Conservation (phyloP, 169 alveolate genomes). For the Blepharisma undulans region DNA sequence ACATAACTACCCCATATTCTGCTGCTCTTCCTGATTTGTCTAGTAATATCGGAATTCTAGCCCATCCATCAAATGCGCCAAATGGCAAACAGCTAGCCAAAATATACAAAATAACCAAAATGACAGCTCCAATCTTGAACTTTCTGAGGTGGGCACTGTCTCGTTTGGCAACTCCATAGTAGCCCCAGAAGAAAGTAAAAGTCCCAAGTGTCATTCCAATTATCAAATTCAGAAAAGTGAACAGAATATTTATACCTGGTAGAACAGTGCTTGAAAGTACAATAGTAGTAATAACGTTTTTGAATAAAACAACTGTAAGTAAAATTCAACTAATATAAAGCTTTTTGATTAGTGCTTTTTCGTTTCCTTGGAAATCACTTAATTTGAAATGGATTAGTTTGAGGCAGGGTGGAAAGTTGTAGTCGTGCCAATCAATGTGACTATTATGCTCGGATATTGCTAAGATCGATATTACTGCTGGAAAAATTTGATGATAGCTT, state of each 20-base stretch:
- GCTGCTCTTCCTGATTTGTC: background rate
- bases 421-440: constrained; percentile 39
- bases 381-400: constrained; percentile 31
- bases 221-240: constrained; percentile 6
- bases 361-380: constrained; percentile 8
- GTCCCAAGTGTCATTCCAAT: background rate
- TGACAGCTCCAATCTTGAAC: background rate
- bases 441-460: background rate
- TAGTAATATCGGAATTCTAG: background rate
- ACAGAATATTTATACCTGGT: background rate
- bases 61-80: constrained; percentile 32
- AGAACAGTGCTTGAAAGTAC: constrained; percentile 18
- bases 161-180: constrained; percentile 22
- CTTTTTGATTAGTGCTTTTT: background rate
- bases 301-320: background rate
- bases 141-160: background rate
- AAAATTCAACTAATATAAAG: constrained; percentile 11
- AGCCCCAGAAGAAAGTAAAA: constrained; percentile 30
- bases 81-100: background rate
- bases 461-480: background rate
- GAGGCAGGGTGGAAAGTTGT: constrained; percentile 36
- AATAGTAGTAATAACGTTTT: constrained; percentile 9
- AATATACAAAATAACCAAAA: background rate
- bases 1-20: background rate
- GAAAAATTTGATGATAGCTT: background rate